Evolutionary conservation across 352 stramenopile genomes (phyloP).

Genomic region (Globisporangium yorkense): DNA sequence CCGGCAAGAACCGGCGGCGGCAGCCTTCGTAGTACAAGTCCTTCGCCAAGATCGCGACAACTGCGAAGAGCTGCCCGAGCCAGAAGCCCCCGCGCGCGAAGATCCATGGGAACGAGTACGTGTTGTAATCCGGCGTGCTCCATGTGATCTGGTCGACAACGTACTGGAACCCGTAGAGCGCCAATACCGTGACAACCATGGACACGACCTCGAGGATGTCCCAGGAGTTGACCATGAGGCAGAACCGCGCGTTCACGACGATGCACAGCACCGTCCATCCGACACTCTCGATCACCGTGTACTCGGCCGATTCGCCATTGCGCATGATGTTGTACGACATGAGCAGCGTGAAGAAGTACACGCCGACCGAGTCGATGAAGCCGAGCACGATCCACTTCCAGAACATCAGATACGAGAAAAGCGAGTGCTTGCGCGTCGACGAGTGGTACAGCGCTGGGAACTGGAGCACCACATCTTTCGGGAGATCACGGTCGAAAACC

Average conservation of each 20-base stretch:
- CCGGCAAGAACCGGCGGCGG: constrained; percentile 54
- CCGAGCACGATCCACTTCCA: constrained; percentile 82
- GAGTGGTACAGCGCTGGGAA: constrained; percentile 69
- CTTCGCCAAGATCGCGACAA: constrained; percentile 59
- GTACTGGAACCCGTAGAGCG: constrained; percentile 65
- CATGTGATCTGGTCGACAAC: constrained; percentile 61
- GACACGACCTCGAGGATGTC: constrained; percentile 51
- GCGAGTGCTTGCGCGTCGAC: constrained; percentile 37
- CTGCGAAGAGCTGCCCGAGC: constrained; percentile 66
- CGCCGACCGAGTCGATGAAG: constrained; percentile 70
- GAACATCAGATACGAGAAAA: constrained; percentile 81
- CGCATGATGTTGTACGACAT: constrained; percentile 52
- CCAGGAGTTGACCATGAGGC: constrained; percentile 79
- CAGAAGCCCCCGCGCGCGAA: constrained; percentile 62
- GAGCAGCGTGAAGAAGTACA: constrained; percentile 58
- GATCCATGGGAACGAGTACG: constrained; percentile 76
- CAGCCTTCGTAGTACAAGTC: constrained; percentile 68
- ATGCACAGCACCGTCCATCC: constrained; percentile 77
- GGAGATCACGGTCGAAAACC: constrained; percentile 77
- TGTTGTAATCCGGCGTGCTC: constrained; percentile 47
- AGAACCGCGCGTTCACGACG: constrained; percentile 73
- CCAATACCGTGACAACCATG: constrained; percentile 47
- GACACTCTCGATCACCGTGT: constrained; percentile 52
- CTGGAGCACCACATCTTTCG: constrained; percentile 52
- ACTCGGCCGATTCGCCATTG: constrained; percentile 50